Base-by-base conservation (phyloP, 1,284 basidiomycete genomes). In the Bondarzewia mesenterica region DNA sequence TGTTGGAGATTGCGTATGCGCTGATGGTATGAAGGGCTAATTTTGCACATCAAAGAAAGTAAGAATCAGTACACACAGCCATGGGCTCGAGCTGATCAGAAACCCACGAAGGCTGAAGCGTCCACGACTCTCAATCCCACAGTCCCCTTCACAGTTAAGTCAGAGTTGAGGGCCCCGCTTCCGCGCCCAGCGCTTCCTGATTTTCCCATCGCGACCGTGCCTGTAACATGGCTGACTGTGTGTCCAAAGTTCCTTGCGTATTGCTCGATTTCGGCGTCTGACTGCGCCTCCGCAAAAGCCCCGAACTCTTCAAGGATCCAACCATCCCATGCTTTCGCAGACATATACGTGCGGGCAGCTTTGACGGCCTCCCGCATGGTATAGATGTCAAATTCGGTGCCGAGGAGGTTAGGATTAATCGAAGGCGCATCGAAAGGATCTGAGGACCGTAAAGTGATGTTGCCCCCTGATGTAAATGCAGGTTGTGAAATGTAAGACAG, bases 31-130 rank as follows among this genome's bases (percentile, higher is more conserved):
- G n/a, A n/a, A n/a, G n/a, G n/a, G n/a, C n/a, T n/a, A n/a, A n/a
- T n/a, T n/a, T n/a, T n/a, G n/a, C n/a, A n/a, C n/a, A n/a, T n/a
- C n/a, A n/a, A n/a, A n/a, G n/a, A n/a, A n/a, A n/a, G n/a, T n/a
- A n/a, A n/a, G n/a, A n/a, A n/a, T n/a, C n/a, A n/a, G n/a, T n/a
- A n/a, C n/a, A n/a, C n/a, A n/a, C n/a, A n/a, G n/a, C n/a, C n/a
- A n/a, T n/a, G n/a, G n/a, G n/a, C n/a, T n/a, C n/a, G n/a, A n/a
- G n/a, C n/a, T n/a, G n/a, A n/a, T n/a, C n/a, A n/a, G n/a, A n/a
- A 29, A 55, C 58, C 50, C 42, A 62, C 60, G 2, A 61, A 45
- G 1, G 59, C 57, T 23, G 54, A 56, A 20, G 59, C 60, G 46
- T 61, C 61, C 7, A 63, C 54, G 16, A 61, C 46, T 1, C 59